Evolutionary conservation across 2,329 filamentous ascomycete genomes (phyloP), one percentile per base, ranked within the genome.

Genomic region (Aspergillus ustus): DNA sequence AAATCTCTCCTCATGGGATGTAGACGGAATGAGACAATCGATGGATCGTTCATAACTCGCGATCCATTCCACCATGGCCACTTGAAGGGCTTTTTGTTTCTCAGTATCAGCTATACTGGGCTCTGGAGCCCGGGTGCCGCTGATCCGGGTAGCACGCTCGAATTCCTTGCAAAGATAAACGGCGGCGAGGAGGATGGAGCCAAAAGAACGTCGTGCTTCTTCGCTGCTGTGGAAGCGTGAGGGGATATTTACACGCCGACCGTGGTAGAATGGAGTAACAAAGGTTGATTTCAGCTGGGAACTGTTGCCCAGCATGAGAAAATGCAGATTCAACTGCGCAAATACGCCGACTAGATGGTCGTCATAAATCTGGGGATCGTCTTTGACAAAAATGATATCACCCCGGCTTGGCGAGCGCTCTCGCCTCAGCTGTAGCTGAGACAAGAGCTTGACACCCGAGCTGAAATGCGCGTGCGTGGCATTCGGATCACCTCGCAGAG

Each of bases 401-500:
- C 11, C 28, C 8, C 15, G 13, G 7, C 11, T 46, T 46, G 29
- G 17, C 22, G 43, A 20, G 9, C 25, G n/a, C 8, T 37, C 40
- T 8, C 17, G 28, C 7, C 4, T 22, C 17, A 4, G 7, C 43
- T 55, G 52, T 7, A 55, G 43, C 6, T 55, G 52, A 29, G 7
- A 6, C n/a, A 55, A 43, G 5, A 55, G 28, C 11, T 37, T 46
- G 7, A 55, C 22, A 6, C 52, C 52, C 1, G 52, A 31, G 13
- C 22, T 28, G 28, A 55, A 55, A 49, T 61, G 48, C 17, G n/a
- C 31, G 17, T 51, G 29, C 52, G 57, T 56, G 15, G 49, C 46
- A 45, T 55, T 52, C 7, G 37, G 46, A 34, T 58, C 29, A 13
- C 31, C 52, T 7, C 43, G 52, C 25, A 55, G 52, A 3, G 46